Percentiles rank a stretch among this genome's conserved stretches.
Evolutionary conservation across 805 yeast species (phyloP).

Genomic region (Candida ficus): DNA sequence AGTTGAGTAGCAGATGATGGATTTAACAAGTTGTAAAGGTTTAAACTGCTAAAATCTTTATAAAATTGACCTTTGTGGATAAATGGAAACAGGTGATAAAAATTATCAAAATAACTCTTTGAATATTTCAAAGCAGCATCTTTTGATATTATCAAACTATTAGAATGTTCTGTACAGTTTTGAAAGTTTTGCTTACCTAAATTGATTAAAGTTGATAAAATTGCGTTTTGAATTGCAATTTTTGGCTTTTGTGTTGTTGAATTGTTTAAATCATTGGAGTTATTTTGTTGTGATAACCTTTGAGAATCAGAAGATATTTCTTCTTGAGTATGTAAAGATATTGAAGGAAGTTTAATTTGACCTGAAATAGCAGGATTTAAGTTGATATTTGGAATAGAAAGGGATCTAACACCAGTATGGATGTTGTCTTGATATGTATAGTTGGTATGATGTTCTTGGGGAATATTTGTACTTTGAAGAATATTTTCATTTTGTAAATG

Average conservation of each 20-base stretch:
- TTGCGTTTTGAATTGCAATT: slow-evolving; percentile 18
- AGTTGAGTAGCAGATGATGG: slow-evolving; percentile 8
- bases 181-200: slow-evolving; percentile 16
- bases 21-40: slow-evolving; percentile 16
- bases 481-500: too few species aligned
- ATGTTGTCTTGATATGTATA: slow-evolving; percentile 3
- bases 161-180: slow-evolving; percentile 1
- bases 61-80: slow-evolving; percentile 14
- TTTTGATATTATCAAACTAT: slow-evolving; percentile 11
- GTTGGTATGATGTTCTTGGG: background rate
- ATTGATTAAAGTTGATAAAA: slow-evolving; percentile 19
- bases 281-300: slow-evolving; percentile 3
- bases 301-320: background rate
- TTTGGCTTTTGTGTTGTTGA: background rate
- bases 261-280: background rate
- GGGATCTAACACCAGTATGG: background rate
- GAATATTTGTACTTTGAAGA: too few species aligned
- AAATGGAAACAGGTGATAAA: slow-evolving; percentile 16
- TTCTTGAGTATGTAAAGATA: slow-evolving; percentile 4
- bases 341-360: slow-evolving; percentile 2
- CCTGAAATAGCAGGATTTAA: background rate
- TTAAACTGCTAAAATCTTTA: slow-evolving; percentile 8
- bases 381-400: slow-evolving; percentile 3
- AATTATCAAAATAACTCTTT: slow-evolving; percentile 14
- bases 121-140: slow-evolving; percentile 16